Base-by-base conservation (phyloP, 345 rosid genomes). In the Pseudoturritis turrita region DNA sequence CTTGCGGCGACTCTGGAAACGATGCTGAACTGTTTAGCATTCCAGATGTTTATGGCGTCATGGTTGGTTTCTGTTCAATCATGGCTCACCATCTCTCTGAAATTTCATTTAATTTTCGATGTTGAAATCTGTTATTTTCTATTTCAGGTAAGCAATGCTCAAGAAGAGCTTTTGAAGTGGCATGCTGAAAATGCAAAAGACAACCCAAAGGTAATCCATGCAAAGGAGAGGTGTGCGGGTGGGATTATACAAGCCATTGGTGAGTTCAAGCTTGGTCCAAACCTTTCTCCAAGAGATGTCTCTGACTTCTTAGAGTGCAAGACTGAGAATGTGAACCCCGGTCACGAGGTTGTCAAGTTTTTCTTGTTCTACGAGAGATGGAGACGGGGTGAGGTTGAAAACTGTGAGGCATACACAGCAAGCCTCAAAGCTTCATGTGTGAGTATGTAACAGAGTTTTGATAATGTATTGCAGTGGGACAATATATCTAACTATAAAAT, bases 1-100 rank as follows among this genome's bases (percentile, higher is more conserved):
- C 76, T 43, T 92, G 99, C 76, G 99, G 99, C 13, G 99, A 95
- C 81, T 95, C 99, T 41, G 99, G 99, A 66, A 95, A 95, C 72
- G 99, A 95, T 78, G 98, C 99, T 11, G 99, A 95, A 46, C 86
- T 95, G 4, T 95, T 91, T 76, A 85, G 92, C 83, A 88, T 95
- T 72, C 96, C 97, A 0, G 92, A 87, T 45, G 96, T 95, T 21
- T 75, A 87, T 75, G 99, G 98, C 3, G 98, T 95, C 74, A 92
- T 92, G 98, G 97, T 94, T 56, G 40, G 95, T 77, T 68, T 3
- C n/a, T 65, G 2, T 62, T 45, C 37, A 37, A 18, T 39, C 25
- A 26, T 18, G 28, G 10, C 50, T 28, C 19, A 35, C 21, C 15
- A 53, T 59, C 6, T 53, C 7, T 45, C 69, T 49, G 22, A 2